A percentile compares a stretch with the other conserved stretches of the same genome.
These are phyloP conservation scores for Geotrichum europaeum DNA, from an alignment of 1,139 yeast species.

Conservation along the genomic window DNA sequence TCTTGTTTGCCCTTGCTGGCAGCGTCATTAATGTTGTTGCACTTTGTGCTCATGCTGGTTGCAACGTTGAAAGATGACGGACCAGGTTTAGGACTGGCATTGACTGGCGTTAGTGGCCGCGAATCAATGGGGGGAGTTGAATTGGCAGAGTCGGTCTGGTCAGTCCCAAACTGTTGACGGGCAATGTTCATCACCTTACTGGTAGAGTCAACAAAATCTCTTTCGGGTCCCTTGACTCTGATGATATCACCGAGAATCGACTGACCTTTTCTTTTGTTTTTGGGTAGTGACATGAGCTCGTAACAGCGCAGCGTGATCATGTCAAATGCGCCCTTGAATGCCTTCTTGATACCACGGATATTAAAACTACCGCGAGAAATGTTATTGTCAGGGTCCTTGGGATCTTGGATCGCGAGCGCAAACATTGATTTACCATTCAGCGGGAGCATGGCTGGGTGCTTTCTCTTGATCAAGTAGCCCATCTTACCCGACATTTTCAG, in stretches of 20 bases:
- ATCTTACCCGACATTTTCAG: conserved; percentile 41
- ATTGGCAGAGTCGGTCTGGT: not conserved
- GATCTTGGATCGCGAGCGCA: conserved; percentile 80
- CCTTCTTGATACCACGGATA: conserved; percentile 70
- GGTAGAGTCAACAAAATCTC: conserved; percentile 80
- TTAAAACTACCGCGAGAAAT: conserved; percentile 84
- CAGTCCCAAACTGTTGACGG: not conserved
- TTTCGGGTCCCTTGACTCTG: conserved; percentile 63
- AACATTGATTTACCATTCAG: conserved; percentile 45
- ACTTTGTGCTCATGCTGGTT: not conserved
- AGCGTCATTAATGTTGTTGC: not conserved
- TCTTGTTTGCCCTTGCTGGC: not conserved
- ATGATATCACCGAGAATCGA: conserved; percentile 79
- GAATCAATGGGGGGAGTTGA: not conserved
- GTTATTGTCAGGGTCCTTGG: conserved; percentile 75
- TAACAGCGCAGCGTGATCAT: conserved; percentile 44
- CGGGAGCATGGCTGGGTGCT: conserved; percentile 50
- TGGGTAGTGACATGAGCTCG: conserved; percentile 48
- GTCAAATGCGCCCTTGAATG: conserved; percentile 90
- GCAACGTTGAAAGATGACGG: not conserved
- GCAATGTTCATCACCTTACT: conserved; percentile 43
- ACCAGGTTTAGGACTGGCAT: not conserved
- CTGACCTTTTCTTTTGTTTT: conserved; percentile 62
- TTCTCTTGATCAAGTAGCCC: conserved; percentile 52
- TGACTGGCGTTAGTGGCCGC: not conserved